Base-by-base conservation (phyloP, 1,284 basidiomycete species). In the Rhizoctonia solani region DNA sequence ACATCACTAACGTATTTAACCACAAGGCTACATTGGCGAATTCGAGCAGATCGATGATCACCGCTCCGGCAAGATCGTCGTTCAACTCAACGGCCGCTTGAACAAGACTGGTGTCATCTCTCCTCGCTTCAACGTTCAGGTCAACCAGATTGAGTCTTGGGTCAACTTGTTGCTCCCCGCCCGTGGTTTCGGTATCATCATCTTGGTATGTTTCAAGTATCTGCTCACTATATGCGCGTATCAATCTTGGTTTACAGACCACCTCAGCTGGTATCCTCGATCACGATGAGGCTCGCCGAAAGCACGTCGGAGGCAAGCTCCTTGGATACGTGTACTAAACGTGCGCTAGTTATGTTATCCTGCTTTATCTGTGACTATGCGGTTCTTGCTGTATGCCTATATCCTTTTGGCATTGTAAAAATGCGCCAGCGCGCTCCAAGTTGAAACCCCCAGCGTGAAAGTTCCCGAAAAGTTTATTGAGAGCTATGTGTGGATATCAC, bases 21-120 rank as follows among this genome's bases (percentile, higher is more conserved):
- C 52, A 21, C 61, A 54, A 98, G 95, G 95, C 71, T 98, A 98
- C 86, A 98, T 98, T 72, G 95, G 95, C 76, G 96, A 99, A 83
- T 99, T 99, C 77, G 96, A 98, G 82, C 92, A 98, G 80, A 90
- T 99, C 77, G 97, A 99, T 77, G 97, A 99, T 83, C 97, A 99
- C 82, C 95, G 97, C 72, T 90, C 94, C 16, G 95, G 95, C 77
- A 99, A 99, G 84, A 93, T 99, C 73, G 95, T 99, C 74, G 87
- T 99, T 74, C 95, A 99, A 81, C 88, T 99, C 71, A 98, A 98
- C 79, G 97, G 97, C 69, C 92, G 95, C 70, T 87, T 99, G 74
- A 99, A 99, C 88, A 99, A 99, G 85, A 89, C 88, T 21, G 97
- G 96, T 77, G 97, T 99, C 76, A 98, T 99, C 81, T 98, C 96